Base-by-base conservation (phyloP, 129 eudicot genomes). In the Oenanthe sinensis region DNA sequence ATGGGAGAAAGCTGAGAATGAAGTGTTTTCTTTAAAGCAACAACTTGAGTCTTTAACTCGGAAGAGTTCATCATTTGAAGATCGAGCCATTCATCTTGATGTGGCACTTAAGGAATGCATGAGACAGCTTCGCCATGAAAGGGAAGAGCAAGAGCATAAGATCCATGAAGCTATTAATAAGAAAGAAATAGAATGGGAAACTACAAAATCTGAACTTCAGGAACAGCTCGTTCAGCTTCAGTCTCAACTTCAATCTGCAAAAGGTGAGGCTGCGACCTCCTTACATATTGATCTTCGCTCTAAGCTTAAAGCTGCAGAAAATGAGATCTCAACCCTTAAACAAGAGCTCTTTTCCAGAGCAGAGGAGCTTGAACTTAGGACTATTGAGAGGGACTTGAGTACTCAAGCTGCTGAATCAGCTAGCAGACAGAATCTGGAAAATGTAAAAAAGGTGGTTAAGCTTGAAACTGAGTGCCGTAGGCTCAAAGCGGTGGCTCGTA, bases 31-130 rank as follows among this genome's bases (percentile, higher is more conserved):
- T 46, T 83, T 90, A 49, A 91, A 85, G 85, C 86, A 87, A 75
- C 91, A 88, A 82, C 81, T 81, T 4, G 97, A 90, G 65, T 87
- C 79, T 65, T 60, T 87, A 81, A 86, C 80, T 46, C 86, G 84
- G 69, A 83, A 89, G 82, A 91, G 90, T 80, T 83, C 87, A 9
- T 69, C 86, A 81, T 88, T 91, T 39, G 96, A 91, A 88, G 96
- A 88, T 76, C 90, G 94, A 74, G 88, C 89, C 16, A 76, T 73
- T 65, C 97, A 95, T 65, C 98, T 95, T 77, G 97, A 91, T 63
- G 97, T 93, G 71, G 98, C 98, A 37, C 93, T 95, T 42, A 95
- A 91, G 85, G 98, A 95, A 85, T 95, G 98, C 81, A 47, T 95
- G 73, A 90, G 97, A 86, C 96, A 91, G 84, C 93, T 95, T 63